These are phyloP conservation scores for Ilex paraguariensis DNA, from an alignment of 305 asterid genomes.

Conservation along the genomic window DNA sequence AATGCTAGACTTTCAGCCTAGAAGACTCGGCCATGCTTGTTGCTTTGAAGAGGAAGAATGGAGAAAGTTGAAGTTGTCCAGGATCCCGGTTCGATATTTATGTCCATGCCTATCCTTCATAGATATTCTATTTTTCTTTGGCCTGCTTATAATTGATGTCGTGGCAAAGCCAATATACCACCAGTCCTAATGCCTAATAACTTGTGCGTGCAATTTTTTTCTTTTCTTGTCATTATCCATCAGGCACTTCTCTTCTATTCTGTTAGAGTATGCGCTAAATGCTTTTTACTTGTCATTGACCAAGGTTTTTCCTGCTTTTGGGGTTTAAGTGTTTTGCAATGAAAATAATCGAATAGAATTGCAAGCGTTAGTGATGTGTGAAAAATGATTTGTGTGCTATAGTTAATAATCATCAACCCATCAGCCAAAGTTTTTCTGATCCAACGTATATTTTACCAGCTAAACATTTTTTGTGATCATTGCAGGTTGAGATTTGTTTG, in stretches of 20 bases:
- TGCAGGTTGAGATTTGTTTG: slow-evolving; percentile 93
- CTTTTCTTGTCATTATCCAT: background rate
- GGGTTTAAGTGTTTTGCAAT: background rate
- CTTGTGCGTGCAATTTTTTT: background rate
- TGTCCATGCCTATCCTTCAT: slow-evolving; percentile 12
- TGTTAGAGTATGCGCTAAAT: too few species aligned
- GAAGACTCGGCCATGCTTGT: slow-evolving; percentile 96
- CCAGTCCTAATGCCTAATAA: background rate
- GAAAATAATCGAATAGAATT: background rate
- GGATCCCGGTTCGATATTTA: slow-evolving; percentile 54
- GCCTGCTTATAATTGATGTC: too few species aligned
- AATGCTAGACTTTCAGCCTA: slow-evolving; percentile 79
- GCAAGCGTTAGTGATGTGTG: background rate
- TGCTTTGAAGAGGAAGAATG: slow-evolving; percentile 70
- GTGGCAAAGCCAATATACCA: too few species aligned
- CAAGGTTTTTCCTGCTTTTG: background rate
- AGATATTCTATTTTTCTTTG: background rate
- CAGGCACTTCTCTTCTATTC: background rate
- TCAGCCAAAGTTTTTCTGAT: too few species aligned
- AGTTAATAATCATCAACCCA: background rate
- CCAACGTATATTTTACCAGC: too few species aligned
- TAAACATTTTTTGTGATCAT: background rate
- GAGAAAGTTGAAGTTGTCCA: slow-evolving; percentile 45
- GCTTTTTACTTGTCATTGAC: background rate
- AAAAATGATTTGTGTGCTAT: background rate